Evolutionary conservation across 2,329 filamentous ascomycete species (phyloP).

Genomic region (Fusarium avenaceum): DNA sequence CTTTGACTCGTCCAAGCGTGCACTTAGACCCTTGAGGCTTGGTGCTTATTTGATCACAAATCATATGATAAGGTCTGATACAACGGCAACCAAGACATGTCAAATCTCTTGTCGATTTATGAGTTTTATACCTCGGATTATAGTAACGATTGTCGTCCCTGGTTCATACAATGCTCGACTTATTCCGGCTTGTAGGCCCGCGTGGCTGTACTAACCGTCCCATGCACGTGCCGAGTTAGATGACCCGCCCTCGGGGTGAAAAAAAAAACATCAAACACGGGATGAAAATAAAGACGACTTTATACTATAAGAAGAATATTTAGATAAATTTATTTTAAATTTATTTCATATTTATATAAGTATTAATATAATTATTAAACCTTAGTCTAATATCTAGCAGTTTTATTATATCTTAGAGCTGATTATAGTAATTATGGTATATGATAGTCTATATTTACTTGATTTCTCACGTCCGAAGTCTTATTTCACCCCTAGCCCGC

Average conservation of each 20-base stretch:
- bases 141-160: neutral
- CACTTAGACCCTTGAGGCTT: neutral
- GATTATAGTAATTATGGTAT: too few species aligned
- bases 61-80: neutral
- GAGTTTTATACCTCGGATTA: neutral
- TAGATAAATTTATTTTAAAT: too few species aligned
- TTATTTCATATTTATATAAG: too few species aligned
- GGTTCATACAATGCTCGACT: constrained; percentile 3
- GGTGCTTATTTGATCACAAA: neutral
- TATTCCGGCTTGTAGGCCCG: constrained; percentile 22
- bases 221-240: constrained; percentile 22
- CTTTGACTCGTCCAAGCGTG: neutral
- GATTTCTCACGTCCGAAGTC: too few species aligned
- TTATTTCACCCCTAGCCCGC: constrained; percentile 1
- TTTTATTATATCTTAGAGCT: too few species aligned
- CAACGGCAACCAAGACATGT: neutral
- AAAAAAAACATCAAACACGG: too few species aligned
- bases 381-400: too few species aligned
- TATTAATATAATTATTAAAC: too few species aligned
- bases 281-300: too few species aligned
- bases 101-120: neutral
- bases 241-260: constrained; percentile 4
- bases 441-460: too few species aligned
- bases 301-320: too few species aligned
- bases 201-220: constrained; percentile 22